Evolutionary conservation across 805 yeast species (phyloP).

Genomic region (Hanseniaspora guilliermondii): DNA sequence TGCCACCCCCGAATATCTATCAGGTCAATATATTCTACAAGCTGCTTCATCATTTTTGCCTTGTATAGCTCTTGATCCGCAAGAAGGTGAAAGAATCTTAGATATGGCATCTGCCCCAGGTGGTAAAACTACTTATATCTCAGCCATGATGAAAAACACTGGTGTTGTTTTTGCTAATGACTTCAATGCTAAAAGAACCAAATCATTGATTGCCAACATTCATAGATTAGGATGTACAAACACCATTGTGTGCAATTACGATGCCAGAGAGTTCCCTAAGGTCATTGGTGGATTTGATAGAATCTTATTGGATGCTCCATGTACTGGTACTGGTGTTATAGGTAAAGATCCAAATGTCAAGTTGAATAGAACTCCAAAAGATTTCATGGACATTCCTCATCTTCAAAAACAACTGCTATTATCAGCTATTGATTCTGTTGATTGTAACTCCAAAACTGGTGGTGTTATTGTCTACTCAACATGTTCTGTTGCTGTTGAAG

Average conservation of each 20-base stretch:
- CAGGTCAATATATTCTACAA: slow-evolving; percentile 94
- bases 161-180: slow-evolving; percentile 97
- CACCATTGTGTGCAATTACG: slow-evolving; percentile 92
- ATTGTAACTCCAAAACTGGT: slow-evolving; percentile 81
- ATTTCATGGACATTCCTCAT: slow-evolving; percentile 92
- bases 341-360: slow-evolving; percentile 94
- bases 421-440: slow-evolving; percentile 95
- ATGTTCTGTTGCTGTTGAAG: slow-evolving; percentile 96
- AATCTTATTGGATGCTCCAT: slow-evolving; percentile 91
- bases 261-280: slow-evolving; percentile 95
- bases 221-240: slow-evolving; percentile 94
- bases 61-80: slow-evolving; percentile 95
- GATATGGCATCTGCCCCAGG: slow-evolving; percentile 99
- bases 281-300: slow-evolving; percentile 98
- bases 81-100: slow-evolving; percentile 83
- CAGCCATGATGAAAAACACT: slow-evolving; percentile 95
- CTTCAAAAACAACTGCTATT: slow-evolving; percentile 85
- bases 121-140: slow-evolving; percentile 89
- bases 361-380: slow-evolving; percentile 86
- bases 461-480: slow-evolving; percentile 94
- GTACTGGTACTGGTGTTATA: slow-evolving; percentile 99
- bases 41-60: slow-evolving; percentile 98
- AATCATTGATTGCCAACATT: slow-evolving; percentile 90
- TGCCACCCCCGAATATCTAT: slow-evolving; percentile 96
- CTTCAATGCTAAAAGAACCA: slow-evolving; percentile 90